These are phyloP conservation scores for Colletotrichum higginsianum DNA, from an alignment of 2,329 filamentous ascomycete genomes.

Conservation along the genomic window DNA sequence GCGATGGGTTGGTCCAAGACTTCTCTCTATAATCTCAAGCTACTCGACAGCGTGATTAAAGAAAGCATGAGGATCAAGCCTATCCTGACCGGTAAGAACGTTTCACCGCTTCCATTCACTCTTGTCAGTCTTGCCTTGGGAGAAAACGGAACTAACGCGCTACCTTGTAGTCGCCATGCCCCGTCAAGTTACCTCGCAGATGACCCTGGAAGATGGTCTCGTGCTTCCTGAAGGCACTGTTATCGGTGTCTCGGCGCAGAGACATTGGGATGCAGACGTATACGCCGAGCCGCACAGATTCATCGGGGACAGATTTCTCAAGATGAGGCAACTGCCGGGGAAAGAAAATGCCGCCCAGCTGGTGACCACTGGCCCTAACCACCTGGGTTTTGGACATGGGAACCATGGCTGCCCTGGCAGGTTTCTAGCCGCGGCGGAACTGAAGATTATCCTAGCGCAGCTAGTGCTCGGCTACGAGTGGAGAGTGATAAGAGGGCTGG, in stretches of 20 bases:
- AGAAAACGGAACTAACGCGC: no score
- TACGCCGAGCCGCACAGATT: not conserved
- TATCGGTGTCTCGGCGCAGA: not conserved
- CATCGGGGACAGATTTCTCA: not conserved
- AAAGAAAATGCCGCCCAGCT: slow-evolving; percentile 53
- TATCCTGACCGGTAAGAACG: not conserved
- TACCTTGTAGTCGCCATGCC: not conserved
- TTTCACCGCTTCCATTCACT: no score
- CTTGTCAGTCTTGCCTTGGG: no score
- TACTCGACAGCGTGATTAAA: slow-evolving; percentile 59
- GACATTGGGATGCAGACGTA: not conserved
- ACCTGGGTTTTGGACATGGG: slow-evolving; percentile 55
- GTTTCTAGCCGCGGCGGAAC: slow-evolving; percentile 62
- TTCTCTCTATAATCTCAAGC: slow-evolving; percentile 54
- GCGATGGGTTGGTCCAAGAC: slow-evolving; percentile 54
- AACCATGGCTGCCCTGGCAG: slow-evolving; percentile 58
- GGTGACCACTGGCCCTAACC: slow-evolving; percentile 54
- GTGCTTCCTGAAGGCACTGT: slow-evolving; percentile 3
- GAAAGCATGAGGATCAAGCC: slow-evolving; percentile 50
- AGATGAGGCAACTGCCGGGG: not conserved
- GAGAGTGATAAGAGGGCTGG: slow-evolving; percentile 10
- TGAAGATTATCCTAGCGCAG: slow-evolving; percentile 59
- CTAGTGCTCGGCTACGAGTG: slow-evolving; percentile 58
- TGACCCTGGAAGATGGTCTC: slow-evolving; percentile 5
- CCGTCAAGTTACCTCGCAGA: not conserved